These are phyloP conservation scores for Mortierella sp. DNA, from an alignment of 371 early-diverging fungal species.

Conservation along the genomic window DNA sequence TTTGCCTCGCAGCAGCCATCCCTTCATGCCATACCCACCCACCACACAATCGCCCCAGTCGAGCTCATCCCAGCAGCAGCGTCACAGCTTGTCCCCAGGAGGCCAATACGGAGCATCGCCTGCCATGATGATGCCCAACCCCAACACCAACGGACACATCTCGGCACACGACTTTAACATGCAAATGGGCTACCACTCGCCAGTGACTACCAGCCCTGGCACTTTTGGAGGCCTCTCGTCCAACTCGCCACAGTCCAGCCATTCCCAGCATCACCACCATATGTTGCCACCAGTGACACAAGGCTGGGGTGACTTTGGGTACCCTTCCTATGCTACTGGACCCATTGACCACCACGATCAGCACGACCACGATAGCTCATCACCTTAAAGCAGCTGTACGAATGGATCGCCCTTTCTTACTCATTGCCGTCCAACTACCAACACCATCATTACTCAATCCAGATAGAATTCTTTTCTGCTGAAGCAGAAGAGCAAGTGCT, in stretches of 20 bases:
- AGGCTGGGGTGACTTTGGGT: slow-evolving; percentile 45
- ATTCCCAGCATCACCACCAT: slow-evolving; percentile 43
- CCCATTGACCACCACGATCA: slow-evolving; percentile 48
- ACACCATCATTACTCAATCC: slow-evolving; percentile 1
- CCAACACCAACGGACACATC: slow-evolving; percentile 36
- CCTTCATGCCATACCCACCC: slow-evolving; percentile 38
- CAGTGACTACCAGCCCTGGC: slow-evolving; percentile 36
- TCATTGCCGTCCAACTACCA: neutral
- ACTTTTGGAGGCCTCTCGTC: slow-evolving; percentile 28
- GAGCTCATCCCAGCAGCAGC: slow-evolving; percentile 43
- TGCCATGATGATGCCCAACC: slow-evolving; percentile 53
- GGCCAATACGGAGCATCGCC: slow-evolving; percentile 44
- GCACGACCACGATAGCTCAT: slow-evolving; percentile 46
- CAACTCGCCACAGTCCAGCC: slow-evolving; percentile 38
- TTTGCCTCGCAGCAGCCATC: slow-evolving; percentile 19
- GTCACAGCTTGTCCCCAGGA: slow-evolving; percentile 40
- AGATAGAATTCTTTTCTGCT: slow-evolving; percentile 17
- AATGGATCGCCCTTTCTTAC: neutral
- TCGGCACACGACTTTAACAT: slow-evolving; percentile 42
- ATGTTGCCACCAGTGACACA: slow-evolving; percentile 42
- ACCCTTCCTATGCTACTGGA: slow-evolving; percentile 33
- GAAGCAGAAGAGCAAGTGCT: slow-evolving; percentile 30
- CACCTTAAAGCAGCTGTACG: slow-evolving; percentile 20
- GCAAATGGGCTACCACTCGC: slow-evolving; percentile 52
- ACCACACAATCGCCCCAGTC: slow-evolving; percentile 50